Evolutionary conservation across 352 stramenopile species (phyloP), one percentile per base, ranked within the genome.

Genomic region (Aphanomyces astaci): DNA sequence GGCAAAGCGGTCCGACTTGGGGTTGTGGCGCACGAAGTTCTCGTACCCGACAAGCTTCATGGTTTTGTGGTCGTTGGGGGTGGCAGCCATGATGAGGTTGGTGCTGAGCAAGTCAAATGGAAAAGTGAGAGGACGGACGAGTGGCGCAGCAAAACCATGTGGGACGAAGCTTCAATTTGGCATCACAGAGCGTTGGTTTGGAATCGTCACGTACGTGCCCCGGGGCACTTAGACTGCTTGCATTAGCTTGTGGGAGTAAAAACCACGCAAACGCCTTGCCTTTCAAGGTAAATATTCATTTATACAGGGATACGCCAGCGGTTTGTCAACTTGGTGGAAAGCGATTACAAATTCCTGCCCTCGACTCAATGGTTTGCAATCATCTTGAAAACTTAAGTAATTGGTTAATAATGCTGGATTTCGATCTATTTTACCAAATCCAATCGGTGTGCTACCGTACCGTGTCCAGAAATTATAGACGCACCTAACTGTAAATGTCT

Each of bases 11-110:
- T 92, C 84, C 63, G 75, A 80, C 73, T 78, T 82, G 30, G 81
- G 81, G 78, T 90, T 92, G 72, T 87, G 74, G 55, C 82, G 82
- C 71, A 81, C 75, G 65, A 90, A 92, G 75, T 90, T 85, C 66
- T 81, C 73, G 79, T 76, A 78, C 66, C 84, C 84, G 67, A 90
- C 80, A 71, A 92, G 82, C 71, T 83, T 72, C 43, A 83, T 66
- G 68, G 80, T 80, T 71, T 83, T 86, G 66, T 53, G 70, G 31
- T 33, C 64, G 75, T 79, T 57, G 4, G 51, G 28, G 13, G 73
- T 75, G 30, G 75, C 74, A 7, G 31, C 22, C 9, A 22, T 39
- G 22, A 40, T 62, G 53, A 62, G 36, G 53, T n/a, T 9, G 52
- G 9, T 62, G 9, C 17, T 7, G 9, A 46, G n/a, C 7, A 10